Percentiles rank a stretch among this genome's conserved stretches.
These are phyloP conservation scores for Deinandra increscens DNA, from an alignment of 129 eudicot genomes.

Conservation along the genomic window DNA sequence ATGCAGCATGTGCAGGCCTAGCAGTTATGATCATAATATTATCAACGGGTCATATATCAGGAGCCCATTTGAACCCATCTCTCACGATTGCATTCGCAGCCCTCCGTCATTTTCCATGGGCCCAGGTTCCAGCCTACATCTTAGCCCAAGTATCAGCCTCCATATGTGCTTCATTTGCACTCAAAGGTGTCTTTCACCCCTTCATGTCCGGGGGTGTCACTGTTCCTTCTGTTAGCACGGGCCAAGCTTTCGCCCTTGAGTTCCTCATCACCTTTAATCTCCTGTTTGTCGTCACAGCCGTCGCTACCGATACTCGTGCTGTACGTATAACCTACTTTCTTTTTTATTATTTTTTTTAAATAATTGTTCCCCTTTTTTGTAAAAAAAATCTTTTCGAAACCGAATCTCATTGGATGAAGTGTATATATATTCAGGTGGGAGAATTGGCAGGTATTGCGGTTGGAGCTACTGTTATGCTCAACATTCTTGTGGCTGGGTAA, in stretches of 20 bases:
- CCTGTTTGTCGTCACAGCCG: constrained; percentile 84
- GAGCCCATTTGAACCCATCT: constrained; percentile 88
- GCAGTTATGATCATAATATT: constrained; percentile 79
- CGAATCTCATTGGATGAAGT: background rate
- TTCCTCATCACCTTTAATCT: constrained; percentile 75
- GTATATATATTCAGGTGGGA: constrained; percentile 62
- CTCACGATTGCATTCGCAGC: constrained; percentile 82
- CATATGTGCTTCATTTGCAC: constrained; percentile 78
- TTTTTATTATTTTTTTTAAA: too few relatives aligned
- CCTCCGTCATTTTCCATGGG: constrained; percentile 84
- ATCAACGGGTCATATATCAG: constrained; percentile 87
- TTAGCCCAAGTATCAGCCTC: constrained; percentile 81
- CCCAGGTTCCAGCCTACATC: constrained; percentile 78
- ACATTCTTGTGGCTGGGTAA: constrained; percentile 89
- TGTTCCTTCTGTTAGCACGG: constrained; percentile 61
- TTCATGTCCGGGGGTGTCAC: constrained; percentile 90
- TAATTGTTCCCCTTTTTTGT: too few relatives aligned
- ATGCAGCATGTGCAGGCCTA: constrained; percentile 85
- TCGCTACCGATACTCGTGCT: constrained; percentile 92
- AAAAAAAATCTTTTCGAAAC: background rate
- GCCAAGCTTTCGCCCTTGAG: constrained; percentile 86
- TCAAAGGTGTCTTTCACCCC: constrained; percentile 74
- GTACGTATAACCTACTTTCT: constrained; percentile 32
- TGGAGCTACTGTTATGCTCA: constrained; percentile 90
- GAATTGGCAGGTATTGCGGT: constrained; percentile 90